These are phyloP conservation scores for Pneumocystis murina DNA, from an alignment of 1,139 yeast genomes.

Conservation along the genomic window DNA sequence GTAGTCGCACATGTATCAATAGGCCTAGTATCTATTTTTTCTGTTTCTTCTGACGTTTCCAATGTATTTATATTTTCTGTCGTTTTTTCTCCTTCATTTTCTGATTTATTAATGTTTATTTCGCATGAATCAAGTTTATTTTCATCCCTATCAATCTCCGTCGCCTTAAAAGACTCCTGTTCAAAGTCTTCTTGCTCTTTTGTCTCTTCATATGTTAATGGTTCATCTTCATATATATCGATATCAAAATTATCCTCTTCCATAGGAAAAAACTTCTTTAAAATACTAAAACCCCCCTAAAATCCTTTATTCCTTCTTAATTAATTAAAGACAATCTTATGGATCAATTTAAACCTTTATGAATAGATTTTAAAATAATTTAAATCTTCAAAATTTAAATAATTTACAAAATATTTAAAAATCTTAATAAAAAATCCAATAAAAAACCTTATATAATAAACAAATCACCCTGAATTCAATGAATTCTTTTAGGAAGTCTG, in stretches of 20 bases:
- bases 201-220: conserved; percentile 2
- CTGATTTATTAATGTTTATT: not conserved
- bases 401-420: too few relatives aligned
- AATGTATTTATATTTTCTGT: not conserved
- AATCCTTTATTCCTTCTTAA: too few relatives aligned
- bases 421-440: too few relatives aligned
- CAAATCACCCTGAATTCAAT: too few relatives aligned
- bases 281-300: too few relatives aligned
- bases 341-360: too few relatives aligned
- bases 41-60: not conserved
- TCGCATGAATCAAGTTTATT: not conserved
- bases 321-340: too few relatives aligned
- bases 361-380: too few relatives aligned
- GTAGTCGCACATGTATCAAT: conserved; percentile 15
- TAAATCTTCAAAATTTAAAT: too few relatives aligned
- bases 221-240: conserved; percentile 20
- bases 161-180: not conserved
- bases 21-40: conserved; percentile 12
- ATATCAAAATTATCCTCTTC: conserved; percentile 17
- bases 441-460: too few relatives aligned
- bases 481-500: too few relatives aligned
- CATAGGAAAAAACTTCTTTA: not conserved
- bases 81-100: conserved; percentile 2
- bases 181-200: not conserved
- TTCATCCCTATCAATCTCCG: not conserved